phyloP scores from a whole-genome alignment of 176 grass and related monocot species.

The Otatea glauca region DNA sequence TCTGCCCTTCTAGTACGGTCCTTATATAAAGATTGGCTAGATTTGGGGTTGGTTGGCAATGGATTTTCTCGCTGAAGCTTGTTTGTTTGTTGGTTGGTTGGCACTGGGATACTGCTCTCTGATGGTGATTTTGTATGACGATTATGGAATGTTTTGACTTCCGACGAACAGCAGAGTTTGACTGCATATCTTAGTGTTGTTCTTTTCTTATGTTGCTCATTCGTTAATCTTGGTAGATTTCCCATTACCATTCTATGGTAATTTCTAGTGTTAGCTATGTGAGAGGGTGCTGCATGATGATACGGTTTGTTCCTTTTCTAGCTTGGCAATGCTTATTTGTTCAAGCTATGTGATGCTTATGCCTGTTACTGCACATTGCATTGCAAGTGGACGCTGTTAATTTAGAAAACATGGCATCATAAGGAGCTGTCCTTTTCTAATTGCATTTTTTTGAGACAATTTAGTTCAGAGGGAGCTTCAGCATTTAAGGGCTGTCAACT shows the following conservation, averaged over 20 bases:
- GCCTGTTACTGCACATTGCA: not conserved
- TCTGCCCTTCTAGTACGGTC: not conserved
- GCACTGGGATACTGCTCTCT: not conserved
- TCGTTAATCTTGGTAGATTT: not conserved
- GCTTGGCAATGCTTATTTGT: not conserved
- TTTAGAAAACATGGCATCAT: not conserved
- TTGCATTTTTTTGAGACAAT: not conserved
- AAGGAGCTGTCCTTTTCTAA: not conserved
- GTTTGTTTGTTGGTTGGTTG: conserved; percentile 47
- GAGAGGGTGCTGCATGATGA: not conserved
- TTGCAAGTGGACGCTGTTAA: not conserved
- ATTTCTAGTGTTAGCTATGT: not conserved
- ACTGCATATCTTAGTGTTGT: not conserved
- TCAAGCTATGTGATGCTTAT: conserved; percentile 9
- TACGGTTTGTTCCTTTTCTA: not conserved
- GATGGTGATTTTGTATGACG: not conserved
- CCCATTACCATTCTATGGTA: not conserved
- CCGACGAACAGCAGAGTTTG: not conserved
- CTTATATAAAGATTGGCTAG: conserved; percentile 17
- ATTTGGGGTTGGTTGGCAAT: conserved; percentile 43
- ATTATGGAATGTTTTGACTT: conserved; percentile 31
- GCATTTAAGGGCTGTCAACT: not conserved
- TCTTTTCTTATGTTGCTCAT: not conserved
- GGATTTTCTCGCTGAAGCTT: conserved; percentile 33
- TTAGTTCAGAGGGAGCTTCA: conserved; percentile 3